These are phyloP conservation scores for Hypoxylon cercidicola DNA, from an alignment of 495 filamentous ascomycete genomes.

Conservation along the genomic window DNA sequence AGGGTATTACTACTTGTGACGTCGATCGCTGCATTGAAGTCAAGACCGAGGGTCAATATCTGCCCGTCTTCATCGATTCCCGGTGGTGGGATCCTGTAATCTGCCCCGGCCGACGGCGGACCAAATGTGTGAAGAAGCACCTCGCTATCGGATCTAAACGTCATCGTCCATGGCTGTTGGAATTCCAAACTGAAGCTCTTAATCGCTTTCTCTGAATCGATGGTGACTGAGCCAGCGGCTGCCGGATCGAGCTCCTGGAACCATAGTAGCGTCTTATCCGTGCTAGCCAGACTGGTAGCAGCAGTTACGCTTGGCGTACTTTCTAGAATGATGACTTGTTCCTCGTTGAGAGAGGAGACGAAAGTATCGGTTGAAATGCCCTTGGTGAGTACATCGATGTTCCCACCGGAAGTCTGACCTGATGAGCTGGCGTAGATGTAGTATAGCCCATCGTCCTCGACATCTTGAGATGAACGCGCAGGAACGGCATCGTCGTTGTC, in stretches of 20 bases:
- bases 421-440: slow-evolving; percentile 2
- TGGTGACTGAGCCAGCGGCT: neutral
- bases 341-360: slow-evolving; percentile 1
- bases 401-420: neutral
- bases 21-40: neutral
- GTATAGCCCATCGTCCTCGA: slow-evolving; percentile 1
- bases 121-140: slow-evolving; percentile 24
- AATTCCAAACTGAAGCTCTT: slow-evolving; percentile 16
- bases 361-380: neutral
- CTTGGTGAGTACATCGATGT: neutral
- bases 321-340: slow-evolving; percentile 1
- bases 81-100: slow-evolving; percentile 3
- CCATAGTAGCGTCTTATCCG: slow-evolving; percentile 2
- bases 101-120: neutral
- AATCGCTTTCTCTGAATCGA: slow-evolving; percentile 13
- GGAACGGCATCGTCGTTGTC: slow-evolving; percentile 1
- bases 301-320: slow-evolving; percentile 1
- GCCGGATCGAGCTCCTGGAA: slow-evolving; percentile 4
- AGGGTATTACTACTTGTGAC: slow-evolving; percentile 4
- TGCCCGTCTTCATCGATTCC: slow-evolving; percentile 1
- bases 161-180: slow-evolving; percentile 14
- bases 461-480: slow-evolving; percentile 2
- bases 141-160: slow-evolving; percentile 22
- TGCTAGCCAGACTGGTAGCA: slow-evolving; percentile 1
- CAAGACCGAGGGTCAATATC: slow-evolving; percentile 2